Evolutionary conservation across 371 early-diverging fungal genomes (phyloP).

Genomic region (Mortierella sp.): DNA sequence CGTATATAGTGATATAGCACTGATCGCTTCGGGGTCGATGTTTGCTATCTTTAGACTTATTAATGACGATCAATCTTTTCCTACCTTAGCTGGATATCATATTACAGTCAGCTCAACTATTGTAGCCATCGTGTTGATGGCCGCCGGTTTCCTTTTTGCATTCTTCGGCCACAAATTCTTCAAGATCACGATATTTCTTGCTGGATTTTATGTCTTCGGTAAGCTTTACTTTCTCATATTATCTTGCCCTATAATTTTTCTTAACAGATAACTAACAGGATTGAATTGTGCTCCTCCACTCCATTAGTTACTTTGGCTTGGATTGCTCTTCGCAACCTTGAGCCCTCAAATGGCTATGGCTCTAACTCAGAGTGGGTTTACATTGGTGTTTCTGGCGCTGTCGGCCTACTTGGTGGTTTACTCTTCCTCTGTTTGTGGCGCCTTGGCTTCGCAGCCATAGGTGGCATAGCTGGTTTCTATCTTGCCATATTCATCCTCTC

Average conservation of each 20-base stretch:
- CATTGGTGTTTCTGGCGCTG: conserved; percentile 64
- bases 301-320: conserved; percentile 60
- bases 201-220: conserved; percentile 67
- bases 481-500: conserved; percentile 70
- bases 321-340: conserved; percentile 64
- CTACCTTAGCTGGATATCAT: conserved; percentile 28
- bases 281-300: not conserved
- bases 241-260: too few relatives aligned
- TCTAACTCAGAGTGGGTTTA: conserved; percentile 64
- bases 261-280: too few relatives aligned
- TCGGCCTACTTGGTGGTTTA: conserved; percentile 65
- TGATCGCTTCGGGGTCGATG: too few relatives aligned
- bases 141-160: conserved; percentile 59
- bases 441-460: conserved; percentile 68
- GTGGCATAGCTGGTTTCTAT: conserved; percentile 69
- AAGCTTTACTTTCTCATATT: conserved; percentile 16
- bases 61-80: not conserved
- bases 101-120: conserved; percentile 61
- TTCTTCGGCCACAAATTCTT: conserved; percentile 65
- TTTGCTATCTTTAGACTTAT: not conserved
- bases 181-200: conserved; percentile 65
- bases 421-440: conserved; percentile 69
- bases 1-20: not conserved
- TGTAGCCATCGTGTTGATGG: conserved; percentile 62
- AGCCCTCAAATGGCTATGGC: conserved; percentile 61